Evolutionary conservation across 768 basidiomycete genomes (phyloP).

Genomic region (Lanmaoa rubissima): DNA sequence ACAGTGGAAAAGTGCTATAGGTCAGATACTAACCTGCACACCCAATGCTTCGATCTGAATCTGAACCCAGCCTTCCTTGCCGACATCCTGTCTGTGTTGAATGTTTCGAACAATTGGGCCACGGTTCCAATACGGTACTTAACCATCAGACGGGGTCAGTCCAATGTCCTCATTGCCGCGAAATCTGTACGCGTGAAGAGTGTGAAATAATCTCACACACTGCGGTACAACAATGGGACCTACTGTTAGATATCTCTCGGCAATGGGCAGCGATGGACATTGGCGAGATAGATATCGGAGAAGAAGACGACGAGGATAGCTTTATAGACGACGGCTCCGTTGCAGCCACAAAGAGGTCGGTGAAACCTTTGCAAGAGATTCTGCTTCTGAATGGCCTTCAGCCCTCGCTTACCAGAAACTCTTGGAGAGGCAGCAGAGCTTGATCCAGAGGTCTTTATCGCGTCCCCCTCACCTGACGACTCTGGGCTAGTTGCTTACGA

Average conservation of each 20-base stretch:
- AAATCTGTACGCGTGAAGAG: constrained; percentile 6
- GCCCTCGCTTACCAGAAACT: constrained; percentile 1
- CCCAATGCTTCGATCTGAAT: background rate
- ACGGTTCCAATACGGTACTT: background rate
- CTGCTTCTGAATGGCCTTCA: constrained; percentile 9
- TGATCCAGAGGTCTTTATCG: background rate
- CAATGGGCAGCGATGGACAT: constrained; percentile 16
- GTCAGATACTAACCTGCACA: constrained; percentile 4
- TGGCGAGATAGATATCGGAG: constrained; percentile 9
- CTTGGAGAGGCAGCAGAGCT: background rate
- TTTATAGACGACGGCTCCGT: constrained; percentile 2
- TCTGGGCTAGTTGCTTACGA: constrained; percentile 10
- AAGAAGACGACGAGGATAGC: constrained; percentile 5
- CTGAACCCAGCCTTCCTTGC: constrained; percentile 10
- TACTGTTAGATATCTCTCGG: constrained; percentile 16
- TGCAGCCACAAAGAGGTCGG: constrained; percentile 11
- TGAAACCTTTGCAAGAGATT: background rate
- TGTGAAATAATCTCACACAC: constrained; percentile 17
- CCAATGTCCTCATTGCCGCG: constrained; percentile 23
- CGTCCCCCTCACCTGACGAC: background rate
- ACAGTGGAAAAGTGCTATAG: constrained; percentile 16
- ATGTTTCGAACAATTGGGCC: constrained; percentile 12
- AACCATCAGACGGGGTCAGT: background rate
- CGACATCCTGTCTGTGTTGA: constrained; percentile 15
- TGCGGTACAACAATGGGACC: constrained; percentile 20